Percentiles rank a stretch among this genome's conserved stretches.
Conservation (phyloP, 495 filamentous ascomycete species). For the Talaromyces proteolyticus region DNA sequence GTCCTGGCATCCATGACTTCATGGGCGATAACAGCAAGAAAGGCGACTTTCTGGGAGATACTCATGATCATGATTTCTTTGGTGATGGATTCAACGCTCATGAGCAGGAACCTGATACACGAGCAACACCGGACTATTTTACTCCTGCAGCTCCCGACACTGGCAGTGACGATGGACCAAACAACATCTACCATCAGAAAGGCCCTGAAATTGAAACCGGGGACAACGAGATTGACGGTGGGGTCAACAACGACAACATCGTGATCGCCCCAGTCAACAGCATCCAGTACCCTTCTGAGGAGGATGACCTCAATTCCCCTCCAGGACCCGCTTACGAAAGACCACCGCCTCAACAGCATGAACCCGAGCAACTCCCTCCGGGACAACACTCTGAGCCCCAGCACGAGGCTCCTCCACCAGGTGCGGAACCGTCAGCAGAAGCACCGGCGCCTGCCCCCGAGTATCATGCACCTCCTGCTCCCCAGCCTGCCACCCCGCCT, state of each 20-base stretch:
- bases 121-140: not conserved
- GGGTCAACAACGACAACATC: conserved; percentile 7
- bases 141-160: no score
- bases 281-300: not conserved
- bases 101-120: not conserved
- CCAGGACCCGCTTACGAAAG: not conserved
- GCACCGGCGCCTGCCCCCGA: not conserved
- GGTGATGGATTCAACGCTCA: conserved; percentile 2
- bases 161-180: no score
- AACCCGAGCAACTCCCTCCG: conserved; percentile 4
- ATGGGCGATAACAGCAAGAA: conserved; percentile 4
- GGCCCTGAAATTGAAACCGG: not conserved
- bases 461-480: not conserved
- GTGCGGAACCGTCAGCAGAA: not conserved
- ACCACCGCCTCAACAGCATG: conserved; percentile 1
- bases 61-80: conserved; percentile 2
- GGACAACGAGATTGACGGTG: conserved; percentile 3
- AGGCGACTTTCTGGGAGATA: not conserved
- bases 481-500: not conserved
- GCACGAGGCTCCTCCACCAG: not conserved
- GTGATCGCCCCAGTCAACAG: conserved; percentile 5
- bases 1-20: not conserved
- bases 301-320: not conserved
- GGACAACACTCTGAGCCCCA: conserved; percentile 4
- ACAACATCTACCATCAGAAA: conserved; percentile 2